phyloP scores from a whole-genome alignment of 495 filamentous ascomycete species.

The Penicillium silybi region DNA sequence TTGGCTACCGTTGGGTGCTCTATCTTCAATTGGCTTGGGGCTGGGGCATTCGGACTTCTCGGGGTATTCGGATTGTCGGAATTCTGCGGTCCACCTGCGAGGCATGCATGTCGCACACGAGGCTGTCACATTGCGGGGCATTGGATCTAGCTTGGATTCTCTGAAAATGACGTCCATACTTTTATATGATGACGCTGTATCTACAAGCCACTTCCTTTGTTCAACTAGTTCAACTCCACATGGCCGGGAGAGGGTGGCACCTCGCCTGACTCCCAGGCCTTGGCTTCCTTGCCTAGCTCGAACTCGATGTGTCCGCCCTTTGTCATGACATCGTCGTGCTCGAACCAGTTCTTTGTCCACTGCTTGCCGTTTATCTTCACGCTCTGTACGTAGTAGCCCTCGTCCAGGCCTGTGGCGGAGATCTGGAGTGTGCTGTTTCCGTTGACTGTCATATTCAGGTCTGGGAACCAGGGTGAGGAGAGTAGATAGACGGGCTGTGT shows the following conservation, averaged over 20 bases:
- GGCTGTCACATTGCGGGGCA: background rate
- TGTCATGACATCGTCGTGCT: constrained; percentile 60
- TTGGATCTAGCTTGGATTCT: background rate
- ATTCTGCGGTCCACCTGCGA: background rate
- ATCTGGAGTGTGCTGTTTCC: constrained; percentile 53
- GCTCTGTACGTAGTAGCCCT: constrained; percentile 53
- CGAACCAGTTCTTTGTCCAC: constrained; percentile 55
- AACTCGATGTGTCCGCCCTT: constrained; percentile 62
- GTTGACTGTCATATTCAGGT: constrained; percentile 55
- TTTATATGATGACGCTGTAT: background rate
- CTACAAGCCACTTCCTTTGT: background rate
- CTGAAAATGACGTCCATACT: background rate
- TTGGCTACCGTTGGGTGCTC: background rate
- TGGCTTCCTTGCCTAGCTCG: constrained; percentile 50
- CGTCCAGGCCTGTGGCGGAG: constrained; percentile 47
- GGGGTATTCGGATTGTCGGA: background rate
- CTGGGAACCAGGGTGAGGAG: constrained; percentile 57
- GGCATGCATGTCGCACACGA: background rate
- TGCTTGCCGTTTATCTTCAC: constrained; percentile 29
- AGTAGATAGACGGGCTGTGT: constrained; percentile 64
- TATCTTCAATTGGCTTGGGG: background rate
- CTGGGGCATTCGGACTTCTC: background rate
- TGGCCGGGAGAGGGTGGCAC: constrained; percentile 51
- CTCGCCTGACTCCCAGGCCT: constrained; percentile 53
- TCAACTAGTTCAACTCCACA: constrained; percentile 7